Evolutionary conservation across 2,329 filamentous ascomycete genomes (phyloP), one percentile per base, ranked within the genome.

Genomic region (Emericellopsis cladophorae): DNA sequence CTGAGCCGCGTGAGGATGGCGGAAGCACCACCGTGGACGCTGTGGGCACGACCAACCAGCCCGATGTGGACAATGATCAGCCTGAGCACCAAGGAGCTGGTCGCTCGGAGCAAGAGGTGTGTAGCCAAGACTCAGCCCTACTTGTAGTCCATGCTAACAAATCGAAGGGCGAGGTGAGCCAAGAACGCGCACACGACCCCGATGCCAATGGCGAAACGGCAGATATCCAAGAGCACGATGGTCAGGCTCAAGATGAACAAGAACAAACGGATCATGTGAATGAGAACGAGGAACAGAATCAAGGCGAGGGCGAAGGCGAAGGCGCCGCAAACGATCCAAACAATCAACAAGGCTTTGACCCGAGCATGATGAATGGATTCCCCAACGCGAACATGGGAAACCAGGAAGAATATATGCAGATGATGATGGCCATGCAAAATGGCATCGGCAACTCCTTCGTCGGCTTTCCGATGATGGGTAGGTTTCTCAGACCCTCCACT

Each of bases 381-480:
- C 32, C 18, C 12, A 42, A 38, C 26, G 37, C 36, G 26, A 37
- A 38, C 26, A 76, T 80, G 70, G 72, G 70, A 53, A 82, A 73
- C 22, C 50, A 68, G 54, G 76, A 74, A 53, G 70, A 78, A 54
- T 78, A 83, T 68, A 85, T 89, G 78, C 81, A 85, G 59, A 76
- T 77, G 78, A 76, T 85, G 80, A 81, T 84, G 78, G 68, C 77
- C 61, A 74, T 87, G 82, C 72, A 83, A 61, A 74, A 82, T 53
- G 74, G 75, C 49, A 79, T 80, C 72, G 66, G 66, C 24, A 67
- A 64, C 49, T 62, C 62, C 3, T 79, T 79, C 53, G 67, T 68
- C 43, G 66, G 65, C 45, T 81, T 81, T 54, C 71, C 82, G 40
- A 87, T 90, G 78, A 95, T 95, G 84, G 84, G 89, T 95, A 76